These are phyloP conservation scores for Candida nonsorbophila DNA, from an alignment of 805 yeast species.

Conservation along the genomic window DNA sequence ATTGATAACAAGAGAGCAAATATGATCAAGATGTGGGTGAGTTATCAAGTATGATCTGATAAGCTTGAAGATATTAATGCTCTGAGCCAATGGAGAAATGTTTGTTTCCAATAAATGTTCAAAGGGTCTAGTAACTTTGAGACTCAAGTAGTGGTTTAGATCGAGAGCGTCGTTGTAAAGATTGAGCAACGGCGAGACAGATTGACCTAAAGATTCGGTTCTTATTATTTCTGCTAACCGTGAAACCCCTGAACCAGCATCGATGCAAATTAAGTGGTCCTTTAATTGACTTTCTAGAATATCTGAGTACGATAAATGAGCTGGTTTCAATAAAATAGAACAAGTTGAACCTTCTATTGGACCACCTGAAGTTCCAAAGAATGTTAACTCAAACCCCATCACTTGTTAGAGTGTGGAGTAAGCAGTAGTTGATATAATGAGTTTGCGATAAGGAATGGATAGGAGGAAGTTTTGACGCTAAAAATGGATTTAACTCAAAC, in stretches of 20 bases:
- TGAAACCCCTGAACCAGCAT: slow-evolving; percentile 74
- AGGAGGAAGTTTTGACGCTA: too few relatives aligned
- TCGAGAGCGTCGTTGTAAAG: slow-evolving; percentile 27
- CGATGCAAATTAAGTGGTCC: slow-evolving; percentile 53
- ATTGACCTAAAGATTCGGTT: slow-evolving; percentile 8
- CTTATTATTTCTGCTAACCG: slow-evolving; percentile 43
- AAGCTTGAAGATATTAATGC: slow-evolving; percentile 10
- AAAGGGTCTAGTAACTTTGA: slow-evolving; percentile 19
- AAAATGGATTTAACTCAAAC: too few relatives aligned
- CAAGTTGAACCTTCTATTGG: slow-evolving; percentile 72
- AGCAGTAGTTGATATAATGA: too few relatives aligned
- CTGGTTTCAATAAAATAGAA: slow-evolving; percentile 60
- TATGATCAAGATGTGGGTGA: slow-evolving; percentile 84
- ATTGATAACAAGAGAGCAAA: slow-evolving; percentile 63
- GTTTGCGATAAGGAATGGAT: too few relatives aligned
- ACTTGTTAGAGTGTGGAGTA: too few relatives aligned
- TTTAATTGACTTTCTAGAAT: slow-evolving; percentile 18
- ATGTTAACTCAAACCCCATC: slow-evolving; percentile 53
- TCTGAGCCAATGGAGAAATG: slow-evolving; percentile 18
- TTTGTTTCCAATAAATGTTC: slow-evolving; percentile 8
- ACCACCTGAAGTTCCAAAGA: slow-evolving; percentile 82
- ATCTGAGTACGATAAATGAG: slow-evolving; percentile 33
- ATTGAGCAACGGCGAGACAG: slow-evolving; percentile 2
- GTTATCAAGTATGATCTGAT: slow-evolving; percentile 53
- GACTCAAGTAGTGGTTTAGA: slow-evolving; percentile 1